These are phyloP conservation scores for Cyclotella sp. DNA, from an alignment of 108 stramenopile species.

Conservation along the genomic window DNA sequence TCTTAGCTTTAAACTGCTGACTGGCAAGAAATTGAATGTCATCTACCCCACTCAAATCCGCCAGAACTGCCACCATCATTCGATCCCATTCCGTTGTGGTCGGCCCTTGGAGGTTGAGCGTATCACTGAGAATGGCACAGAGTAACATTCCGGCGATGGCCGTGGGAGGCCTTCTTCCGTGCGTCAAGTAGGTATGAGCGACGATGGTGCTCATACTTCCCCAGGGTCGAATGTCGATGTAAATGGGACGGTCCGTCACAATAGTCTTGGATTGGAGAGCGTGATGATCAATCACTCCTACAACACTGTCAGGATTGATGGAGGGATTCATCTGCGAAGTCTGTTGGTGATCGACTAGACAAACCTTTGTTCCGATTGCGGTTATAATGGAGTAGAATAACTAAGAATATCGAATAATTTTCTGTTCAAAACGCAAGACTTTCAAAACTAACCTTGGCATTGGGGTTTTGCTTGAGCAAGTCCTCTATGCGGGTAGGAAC, in stretches of 20 bases:
- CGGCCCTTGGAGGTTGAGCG: constrained; percentile 71
- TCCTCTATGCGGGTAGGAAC: constrained; percentile 57
- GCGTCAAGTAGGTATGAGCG: constrained; percentile 69
- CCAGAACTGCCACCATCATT: constrained; percentile 74
- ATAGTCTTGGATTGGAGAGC: constrained; percentile 79
- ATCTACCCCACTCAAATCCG: constrained; percentile 62
- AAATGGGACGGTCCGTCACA: constrained; percentile 76
- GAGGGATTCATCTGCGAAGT: constrained; percentile 73
- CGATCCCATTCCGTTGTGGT: constrained; percentile 83
- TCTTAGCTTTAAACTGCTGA: constrained; percentile 81
- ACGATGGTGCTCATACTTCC: constrained; percentile 77
- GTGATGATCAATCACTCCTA: constrained; percentile 87
- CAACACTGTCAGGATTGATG: constrained; percentile 64
- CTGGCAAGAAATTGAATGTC: constrained; percentile 65
- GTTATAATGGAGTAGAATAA: too few relatives aligned
- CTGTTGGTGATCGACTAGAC: constrained; percentile 81
- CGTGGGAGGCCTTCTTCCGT: constrained; percentile 44
- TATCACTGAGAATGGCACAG: constrained; percentile 77
- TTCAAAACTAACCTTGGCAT: constrained; percentile 30
- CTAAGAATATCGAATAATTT: too few relatives aligned
- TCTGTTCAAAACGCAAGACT: too few relatives aligned
- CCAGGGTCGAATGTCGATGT: constrained; percentile 86
- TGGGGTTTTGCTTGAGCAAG: constrained; percentile 48
- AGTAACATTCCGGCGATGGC: constrained; percentile 65
- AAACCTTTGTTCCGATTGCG: too few relatives aligned